Evolutionary conservation across 805 yeast species (phyloP), one percentile per base, ranked within the genome.

Genomic region (Yueomyces sp.): DNA sequence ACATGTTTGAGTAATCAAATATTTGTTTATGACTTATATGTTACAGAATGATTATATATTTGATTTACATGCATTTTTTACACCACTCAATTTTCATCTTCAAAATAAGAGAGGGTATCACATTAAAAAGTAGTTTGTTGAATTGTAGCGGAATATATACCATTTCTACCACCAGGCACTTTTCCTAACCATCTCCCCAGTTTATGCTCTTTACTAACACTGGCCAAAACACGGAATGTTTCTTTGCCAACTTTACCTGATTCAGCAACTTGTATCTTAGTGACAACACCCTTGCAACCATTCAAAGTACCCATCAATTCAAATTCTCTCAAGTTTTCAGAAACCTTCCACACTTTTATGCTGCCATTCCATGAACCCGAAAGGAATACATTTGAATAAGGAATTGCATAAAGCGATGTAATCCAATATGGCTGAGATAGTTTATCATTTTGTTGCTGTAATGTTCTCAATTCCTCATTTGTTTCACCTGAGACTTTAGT

Each of bases 311-410:
- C 84, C 8, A 85, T 48, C 5, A 68, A 58, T 33, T 62, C 65
- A 58, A 90, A 81, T 33, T 69, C 65, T 52, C 94, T 73, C 53
- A 80, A 57, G 42, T 76, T 79, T 41, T 74, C 79, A 41, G 72
- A 73, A 29, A 90, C 59, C 55, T 76, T 75, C 97, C 97, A 92
- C 40, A 86, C 71, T 47, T 73, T 77, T 44, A 92, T 61, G 6
- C 69, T 59, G 3, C 97, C 96, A 55, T 77, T 74, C 80, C 85
- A 83, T 2, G 97, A 88, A 1, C 98, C 98, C 9, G 86, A 76
- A 39, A 90, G 67, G 56, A 92, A 85, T 4, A 85, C 62, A 56
- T 92, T 87, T 9, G 88, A 74, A 59, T 76, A 90, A 19, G 97
- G 96, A 27, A 90, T 67, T 0, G 95, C 85, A 52, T 79, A 71